Base-by-base conservation (phyloP, 805 yeast genomes). In the Candida tammaniensis region DNA sequence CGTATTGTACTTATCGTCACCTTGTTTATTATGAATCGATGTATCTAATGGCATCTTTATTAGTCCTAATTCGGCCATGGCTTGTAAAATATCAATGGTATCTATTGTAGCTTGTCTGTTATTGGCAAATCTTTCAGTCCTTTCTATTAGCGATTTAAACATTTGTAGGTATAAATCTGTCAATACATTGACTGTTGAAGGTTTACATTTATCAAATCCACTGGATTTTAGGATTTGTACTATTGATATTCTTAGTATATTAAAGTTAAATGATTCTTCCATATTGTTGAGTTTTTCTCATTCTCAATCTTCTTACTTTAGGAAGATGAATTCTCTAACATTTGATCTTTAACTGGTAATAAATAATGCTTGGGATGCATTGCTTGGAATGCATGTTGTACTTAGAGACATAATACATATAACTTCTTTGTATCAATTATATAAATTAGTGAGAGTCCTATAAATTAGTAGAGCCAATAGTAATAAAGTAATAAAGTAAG, bases 121-220 rank as follows among this genome's bases (percentile, higher is more conserved):
- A 14, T 68, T 63, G 0, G 86, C 72, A 34, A 78, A 64, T 33
- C 64, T 63, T 20, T 57, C 49, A 0, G 86, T 64, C 31, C 77
- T 76, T 9, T 59, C 45, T 1, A 79, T 57, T 14, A 91, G 51
- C 12, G 79, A 59, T 31, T 64, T 63, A 27, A 91, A 57, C 52
- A 80, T 82, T 38, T 82, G 72, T 12, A 84, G 61, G 52, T 82
- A 78, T 1, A 91, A 51, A 49, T 88, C 96, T 0, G 95, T 80
- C n/a, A 88, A 46, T 2, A 80, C 71, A 50, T 87, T 89, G 7
- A 91, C 65, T 1, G 83, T 74, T 6, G 76, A 67, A 6, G 91
- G 85, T 33, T 79, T 70, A 43, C 89, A 79, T 47, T 79, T 72
- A 42, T 86, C 96, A 49, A 88, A 86, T 0, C 98, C 98, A 19